These are phyloP conservation scores for Tolypocladium guangdongense DNA, from an alignment of 2,329 filamentous ascomycete genomes.

Conservation along the genomic window DNA sequence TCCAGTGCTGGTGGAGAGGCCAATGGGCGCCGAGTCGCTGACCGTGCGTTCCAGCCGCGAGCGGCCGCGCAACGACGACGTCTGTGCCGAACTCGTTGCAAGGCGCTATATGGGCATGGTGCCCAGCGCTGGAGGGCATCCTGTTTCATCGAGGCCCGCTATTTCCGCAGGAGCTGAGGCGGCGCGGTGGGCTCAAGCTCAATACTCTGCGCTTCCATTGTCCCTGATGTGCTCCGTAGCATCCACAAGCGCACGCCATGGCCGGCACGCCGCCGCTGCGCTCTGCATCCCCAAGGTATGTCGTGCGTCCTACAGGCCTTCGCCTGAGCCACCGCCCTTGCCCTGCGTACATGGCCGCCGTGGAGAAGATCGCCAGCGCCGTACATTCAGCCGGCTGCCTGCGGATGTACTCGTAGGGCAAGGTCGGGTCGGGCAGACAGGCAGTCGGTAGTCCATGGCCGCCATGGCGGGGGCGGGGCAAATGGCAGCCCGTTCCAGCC, in stretches of 20 bases:
- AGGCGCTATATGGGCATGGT: background rate
- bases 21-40: background rate
- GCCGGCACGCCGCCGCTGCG: background rate
- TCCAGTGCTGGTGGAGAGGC: background rate
- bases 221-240: background rate
- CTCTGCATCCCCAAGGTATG: no score
- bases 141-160: background rate
- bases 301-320: background rate
- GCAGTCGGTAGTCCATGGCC: no score
- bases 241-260: background rate
- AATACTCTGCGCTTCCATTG: background rate
- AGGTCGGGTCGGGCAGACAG: background rate
- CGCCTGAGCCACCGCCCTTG: background rate
- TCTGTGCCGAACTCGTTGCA: background rate
- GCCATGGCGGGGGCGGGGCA: constrained; percentile 8
- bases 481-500: background rate
- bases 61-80: background rate
- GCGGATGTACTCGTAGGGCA: background rate
- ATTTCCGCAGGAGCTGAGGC: constrained; percentile 3
- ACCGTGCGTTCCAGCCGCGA: background rate
- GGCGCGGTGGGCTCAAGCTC: background rate
- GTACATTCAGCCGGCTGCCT: background rate
- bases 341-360: background rate
- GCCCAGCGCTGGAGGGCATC: background rate
- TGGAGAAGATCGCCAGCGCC: background rate